Conservation (phyloP, 768 basidiomycete species). For the Flagelloscypha sp. region DNA sequence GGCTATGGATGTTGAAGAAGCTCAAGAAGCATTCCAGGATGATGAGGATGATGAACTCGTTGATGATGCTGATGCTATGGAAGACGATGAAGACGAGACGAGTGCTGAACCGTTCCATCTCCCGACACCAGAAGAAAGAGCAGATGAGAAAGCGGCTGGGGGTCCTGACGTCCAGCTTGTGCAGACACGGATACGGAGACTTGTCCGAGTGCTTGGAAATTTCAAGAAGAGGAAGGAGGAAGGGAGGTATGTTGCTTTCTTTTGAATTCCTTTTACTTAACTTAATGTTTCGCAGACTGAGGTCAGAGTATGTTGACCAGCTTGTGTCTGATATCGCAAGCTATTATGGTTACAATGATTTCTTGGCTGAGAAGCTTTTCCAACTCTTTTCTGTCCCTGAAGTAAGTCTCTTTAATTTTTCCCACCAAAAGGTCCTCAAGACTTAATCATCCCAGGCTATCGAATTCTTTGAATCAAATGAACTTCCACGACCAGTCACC, state of each 20-base stretch:
- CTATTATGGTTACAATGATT: conserved; percentile 98
- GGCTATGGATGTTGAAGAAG: conserved; percentile 58
- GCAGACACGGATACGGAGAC: conserved; percentile 72
- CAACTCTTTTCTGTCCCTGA: conserved; percentile 88
- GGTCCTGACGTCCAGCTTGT: conserved; percentile 69
- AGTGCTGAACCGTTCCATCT: conserved; percentile 49
- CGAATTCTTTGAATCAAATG: conserved; percentile 98
- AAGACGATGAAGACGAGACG: conserved; percentile 30
- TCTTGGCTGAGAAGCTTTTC: conserved; percentile 90
- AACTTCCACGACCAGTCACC: conserved; percentile 90
- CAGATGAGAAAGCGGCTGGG: conserved; percentile 59
- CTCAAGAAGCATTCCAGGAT: conserved; percentile 46
- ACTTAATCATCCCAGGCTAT: conserved; percentile 57
- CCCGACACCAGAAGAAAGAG: conserved; percentile 64
- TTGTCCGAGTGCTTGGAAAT: conserved; percentile 61
- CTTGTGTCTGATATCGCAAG: conserved; percentile 82
- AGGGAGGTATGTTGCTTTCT: conserved; percentile 46
- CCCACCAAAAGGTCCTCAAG: conserved; percentile 1
- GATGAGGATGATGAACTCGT: conserved; percentile 35
- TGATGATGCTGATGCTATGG: conserved; percentile 35
- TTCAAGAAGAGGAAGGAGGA: conserved; percentile 62
- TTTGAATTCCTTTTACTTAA: conserved; percentile 2
- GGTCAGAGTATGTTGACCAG: conserved; percentile 87
- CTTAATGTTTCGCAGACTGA: conserved; percentile 43
- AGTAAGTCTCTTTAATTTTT: conserved; percentile 34